A percentile compares a stretch with the other conserved stretches of the same genome.
These are phyloP conservation scores for Cudoniella acicularis DNA, from an alignment of 495 filamentous ascomycete genomes.

Conservation along the genomic window DNA sequence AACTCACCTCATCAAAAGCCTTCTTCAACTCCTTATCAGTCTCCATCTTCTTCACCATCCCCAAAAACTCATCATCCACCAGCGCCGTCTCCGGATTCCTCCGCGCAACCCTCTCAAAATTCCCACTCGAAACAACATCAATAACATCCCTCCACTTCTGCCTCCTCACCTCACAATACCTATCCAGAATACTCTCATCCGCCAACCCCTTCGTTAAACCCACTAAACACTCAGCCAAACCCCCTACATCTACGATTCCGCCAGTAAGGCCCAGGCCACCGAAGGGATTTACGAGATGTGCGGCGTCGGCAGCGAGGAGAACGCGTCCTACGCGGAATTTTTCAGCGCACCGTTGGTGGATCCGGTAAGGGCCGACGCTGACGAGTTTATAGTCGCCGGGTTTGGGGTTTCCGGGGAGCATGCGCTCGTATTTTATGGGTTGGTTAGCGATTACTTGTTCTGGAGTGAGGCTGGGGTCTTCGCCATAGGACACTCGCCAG, in stretches of 20 bases:
- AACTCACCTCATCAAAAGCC: not conserved
- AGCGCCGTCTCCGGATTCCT: conserved; percentile 33
- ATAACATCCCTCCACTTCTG: conserved; percentile 52
- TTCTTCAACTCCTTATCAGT: not conserved
- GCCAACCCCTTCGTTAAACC: conserved; percentile 51
- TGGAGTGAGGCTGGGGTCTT: conserved; percentile 42
- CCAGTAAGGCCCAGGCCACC: conserved; percentile 59
- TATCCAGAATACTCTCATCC: conserved; percentile 52
- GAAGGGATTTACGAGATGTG: conserved; percentile 51
- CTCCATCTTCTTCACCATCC: not conserved
- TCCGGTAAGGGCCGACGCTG: conserved; percentile 53
- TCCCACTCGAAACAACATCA: conserved; percentile 51
- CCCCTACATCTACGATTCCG: conserved; percentile 56
- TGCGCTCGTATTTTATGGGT: conserved; percentile 46
- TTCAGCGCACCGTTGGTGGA: conserved; percentile 57
- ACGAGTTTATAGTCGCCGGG: conserved; percentile 51
- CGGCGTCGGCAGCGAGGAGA: conserved; percentile 58
- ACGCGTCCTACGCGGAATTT: conserved; percentile 51
- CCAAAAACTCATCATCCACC: conserved; percentile 35
- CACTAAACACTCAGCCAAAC: conserved; percentile 53
- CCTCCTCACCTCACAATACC: conserved; percentile 52
- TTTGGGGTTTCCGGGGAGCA: conserved; percentile 55
- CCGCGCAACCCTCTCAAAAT: conserved; percentile 39
- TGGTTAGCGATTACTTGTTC: conserved; percentile 51
- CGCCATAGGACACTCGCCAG: conserved; percentile 57